Evolutionary conservation across 2,329 filamentous ascomycete genomes (phyloP).

Genomic region (Zasmidium citrigriseum): DNA sequence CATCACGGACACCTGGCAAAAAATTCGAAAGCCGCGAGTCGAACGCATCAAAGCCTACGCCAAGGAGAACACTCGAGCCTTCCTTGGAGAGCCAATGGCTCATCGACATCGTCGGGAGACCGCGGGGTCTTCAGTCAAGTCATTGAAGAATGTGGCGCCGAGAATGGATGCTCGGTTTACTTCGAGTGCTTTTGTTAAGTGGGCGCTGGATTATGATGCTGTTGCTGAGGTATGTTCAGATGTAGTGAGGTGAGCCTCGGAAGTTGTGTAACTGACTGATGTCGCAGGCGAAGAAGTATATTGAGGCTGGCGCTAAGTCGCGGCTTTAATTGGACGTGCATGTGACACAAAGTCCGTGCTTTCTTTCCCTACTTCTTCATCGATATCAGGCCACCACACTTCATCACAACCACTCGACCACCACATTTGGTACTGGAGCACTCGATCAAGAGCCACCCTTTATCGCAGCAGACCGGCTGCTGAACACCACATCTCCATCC

Average conservation of each 20-base stretch:
- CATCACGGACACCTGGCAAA: background rate
- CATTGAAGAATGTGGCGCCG: background rate
- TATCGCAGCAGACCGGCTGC: too few species aligned
- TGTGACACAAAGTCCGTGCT: background rate
- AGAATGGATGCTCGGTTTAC: background rate
- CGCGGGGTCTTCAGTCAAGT: background rate
- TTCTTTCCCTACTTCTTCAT: too few species aligned
- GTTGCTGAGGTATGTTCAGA: background rate
- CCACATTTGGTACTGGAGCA: too few species aligned
- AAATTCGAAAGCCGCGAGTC: background rate
- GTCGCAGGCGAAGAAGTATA: background rate
- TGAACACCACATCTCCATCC: too few species aligned
- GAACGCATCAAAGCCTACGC: conserved; percentile 1
- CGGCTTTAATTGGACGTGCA: background rate
- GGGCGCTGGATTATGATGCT: background rate
- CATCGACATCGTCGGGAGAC: background rate
- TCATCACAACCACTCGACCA: background rate
- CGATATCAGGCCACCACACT: background rate
- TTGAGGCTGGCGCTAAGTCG: background rate
- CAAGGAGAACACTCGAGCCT: background rate
- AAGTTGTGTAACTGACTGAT: background rate
- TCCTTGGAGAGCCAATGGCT: background rate
- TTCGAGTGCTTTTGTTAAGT: background rate
- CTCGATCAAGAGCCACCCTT: too few species aligned
- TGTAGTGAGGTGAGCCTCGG: background rate